These are phyloP conservation scores for Sinapis alba DNA, from an alignment of 441 rosid genomes.

Conservation along the genomic window DNA sequence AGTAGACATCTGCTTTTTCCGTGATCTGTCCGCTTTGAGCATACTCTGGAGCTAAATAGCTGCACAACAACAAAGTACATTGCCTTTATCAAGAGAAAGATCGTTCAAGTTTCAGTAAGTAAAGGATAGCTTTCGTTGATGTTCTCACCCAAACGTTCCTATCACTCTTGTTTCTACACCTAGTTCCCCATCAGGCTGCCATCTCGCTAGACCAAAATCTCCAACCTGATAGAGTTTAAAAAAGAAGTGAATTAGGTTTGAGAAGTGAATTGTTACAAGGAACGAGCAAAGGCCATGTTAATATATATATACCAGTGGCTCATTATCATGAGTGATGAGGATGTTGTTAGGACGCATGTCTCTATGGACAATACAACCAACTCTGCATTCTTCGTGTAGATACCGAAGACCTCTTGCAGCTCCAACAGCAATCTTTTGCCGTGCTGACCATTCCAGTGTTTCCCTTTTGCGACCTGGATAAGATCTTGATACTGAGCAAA, in stretches of 20 bases:
- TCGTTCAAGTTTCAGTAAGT: neutral
- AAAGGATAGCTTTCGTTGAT: conserved; percentile 19
- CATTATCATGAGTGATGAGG: conserved; percentile 96
- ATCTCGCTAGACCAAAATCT: conserved; percentile 97
- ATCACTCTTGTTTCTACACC: conserved; percentile 97
- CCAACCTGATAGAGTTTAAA: conserved; percentile 63
- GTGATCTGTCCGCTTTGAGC: conserved; percentile 98
- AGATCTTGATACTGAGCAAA: neutral
- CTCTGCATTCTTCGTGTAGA: conserved; percentile 99
- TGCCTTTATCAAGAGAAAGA: conserved; percentile 12
- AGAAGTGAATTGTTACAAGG: neutral
- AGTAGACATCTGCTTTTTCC: conserved; percentile 96
- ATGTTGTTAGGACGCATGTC: conserved; percentile 99
- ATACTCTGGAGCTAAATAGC: conserved; percentile 99
- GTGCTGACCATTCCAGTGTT: conserved; percentile 83
- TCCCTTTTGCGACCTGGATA: conserved; percentile 62
- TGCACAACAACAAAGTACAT: conserved; percentile 37
- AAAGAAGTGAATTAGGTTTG: neutral
- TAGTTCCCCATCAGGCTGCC: conserved; percentile 98
- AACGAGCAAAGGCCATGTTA: neutral
- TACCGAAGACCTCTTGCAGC: conserved; percentile 98
- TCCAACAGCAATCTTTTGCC: conserved; percentile 97
- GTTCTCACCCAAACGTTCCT: conserved; percentile 93
- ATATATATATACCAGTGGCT: conserved; percentile 72
- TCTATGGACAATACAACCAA: conserved; percentile 98